Evolutionary conservation across 768 basidiomycete genomes (phyloP), one percentile per base, ranked within the genome.

Genomic region (Calocybe gangraenosa): DNA sequence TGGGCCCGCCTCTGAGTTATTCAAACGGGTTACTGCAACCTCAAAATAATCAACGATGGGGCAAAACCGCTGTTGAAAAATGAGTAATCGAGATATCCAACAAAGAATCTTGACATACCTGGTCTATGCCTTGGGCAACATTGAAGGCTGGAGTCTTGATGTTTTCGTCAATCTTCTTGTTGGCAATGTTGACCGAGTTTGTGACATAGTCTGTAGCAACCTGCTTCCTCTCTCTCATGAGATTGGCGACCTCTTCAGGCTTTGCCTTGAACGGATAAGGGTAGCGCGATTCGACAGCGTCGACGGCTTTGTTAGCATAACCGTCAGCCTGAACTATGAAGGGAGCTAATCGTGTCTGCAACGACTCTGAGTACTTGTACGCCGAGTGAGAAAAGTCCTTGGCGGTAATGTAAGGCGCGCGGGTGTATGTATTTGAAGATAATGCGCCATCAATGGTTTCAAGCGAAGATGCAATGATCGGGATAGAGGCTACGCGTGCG

Each of bases 21-120:
- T 75, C 42, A 75, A 61, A 15, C 65, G 68, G 18, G 63, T 60
- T 38, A 84, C 74, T 9, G 79, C 77, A 17, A 67, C 70, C 60
- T 84, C 81, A 44, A 90, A 68, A 54, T 79, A 82, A 58, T 90
- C 78, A 25, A 92, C 79, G 40, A 90, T 67, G 34, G 89, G 87
- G n/a, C 84, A 61, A 55, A 90, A 79, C 53, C 73, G 71, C 85
- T 87, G 52, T 44, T n/a, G 17, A 49, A 9, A n/a, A 32, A 37
- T 52, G 33, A 47, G 28, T 32, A 41, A 13, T 58, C 47, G 17
- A 54, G 18, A 40, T 34, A 23, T 39, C 32, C n/a, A n/a, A 46
- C 40, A 1, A 9, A n/a, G 6, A 25, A 42, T 13, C 44, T n/a
- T n/a, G n/a, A 58, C 69, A 42, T 49, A 86, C 87, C 70, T 85